phyloP scores from a whole-genome alignment of 2,329 filamentous ascomycete species.

The Cladosporium sp. region DNA sequence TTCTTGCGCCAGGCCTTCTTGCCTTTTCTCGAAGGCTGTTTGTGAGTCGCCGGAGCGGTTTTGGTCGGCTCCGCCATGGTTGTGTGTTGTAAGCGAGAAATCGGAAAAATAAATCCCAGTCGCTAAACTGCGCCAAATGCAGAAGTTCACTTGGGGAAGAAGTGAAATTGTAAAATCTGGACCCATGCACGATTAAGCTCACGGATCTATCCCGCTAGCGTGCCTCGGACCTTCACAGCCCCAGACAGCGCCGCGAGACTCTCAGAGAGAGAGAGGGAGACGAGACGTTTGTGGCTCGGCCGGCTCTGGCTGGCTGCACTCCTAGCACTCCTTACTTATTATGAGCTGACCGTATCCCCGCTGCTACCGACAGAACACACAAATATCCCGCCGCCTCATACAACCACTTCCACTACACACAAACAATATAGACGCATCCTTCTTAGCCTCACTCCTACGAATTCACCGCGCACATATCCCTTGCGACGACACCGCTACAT shows the following conservation, averaged over 20 bases:
- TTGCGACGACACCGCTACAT: not conserved
- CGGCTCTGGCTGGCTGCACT: too few species aligned
- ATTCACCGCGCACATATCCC: not conserved
- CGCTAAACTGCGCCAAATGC: not conserved
- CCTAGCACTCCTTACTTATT: not conserved
- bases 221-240: not conserved
- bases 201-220: conserved; percentile 4
- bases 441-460: not conserved
- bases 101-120: not conserved
- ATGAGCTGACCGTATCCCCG: not conserved
- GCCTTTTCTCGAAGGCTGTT: conserved; percentile 88
- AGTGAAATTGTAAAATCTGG: conserved; percentile 5
- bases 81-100: not conserved
- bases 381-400: too few species aligned
- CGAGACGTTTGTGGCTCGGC: not conserved
- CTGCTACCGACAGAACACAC: not conserved
- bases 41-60: conserved; percentile 71
- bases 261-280: not conserved
- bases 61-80: conserved; percentile 41
- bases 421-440: too few species aligned
- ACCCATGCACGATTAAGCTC: not conserved
- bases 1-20: conserved; percentile 99
- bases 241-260: not conserved
- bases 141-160: not conserved
- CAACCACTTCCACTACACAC: not conserved